Conservation (phyloP, 495 filamentous ascomycete genomes). For the Penicillium desertorum region DNA sequence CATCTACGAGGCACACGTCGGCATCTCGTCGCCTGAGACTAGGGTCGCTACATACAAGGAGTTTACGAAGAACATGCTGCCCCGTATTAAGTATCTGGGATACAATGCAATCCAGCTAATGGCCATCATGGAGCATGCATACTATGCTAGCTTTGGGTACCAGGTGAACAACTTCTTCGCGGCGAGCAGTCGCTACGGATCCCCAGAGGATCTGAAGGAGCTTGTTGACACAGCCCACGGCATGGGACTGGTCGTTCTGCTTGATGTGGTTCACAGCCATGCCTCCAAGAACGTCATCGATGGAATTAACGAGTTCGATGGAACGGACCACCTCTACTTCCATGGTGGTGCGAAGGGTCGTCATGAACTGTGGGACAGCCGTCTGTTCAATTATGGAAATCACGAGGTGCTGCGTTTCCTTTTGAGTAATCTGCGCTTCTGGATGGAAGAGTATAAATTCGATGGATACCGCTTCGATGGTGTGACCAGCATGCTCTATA, state of each 20-base stretch:
- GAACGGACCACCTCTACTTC: constrained; percentile 93
- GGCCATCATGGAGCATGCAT: constrained; percentile 99
- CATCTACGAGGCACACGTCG: constrained; percentile 97
- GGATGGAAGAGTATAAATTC: constrained; percentile 98
- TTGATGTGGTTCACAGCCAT: constrained; percentile 97
- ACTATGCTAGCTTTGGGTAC: constrained; percentile 98
- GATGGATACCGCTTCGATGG: constrained; percentile 98
- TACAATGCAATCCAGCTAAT: constrained; percentile 99
- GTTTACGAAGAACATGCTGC: constrained; percentile 89
- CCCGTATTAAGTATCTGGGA: constrained; percentile 83
- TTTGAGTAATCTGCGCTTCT: constrained; percentile 92
- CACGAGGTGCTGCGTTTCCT: constrained; percentile 95
- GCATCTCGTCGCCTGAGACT: constrained; percentile 90
- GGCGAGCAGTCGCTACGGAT: constrained; percentile 91
- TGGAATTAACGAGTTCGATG: constrained; percentile 92
- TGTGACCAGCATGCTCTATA: constrained; percentile 96
- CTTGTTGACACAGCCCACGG: constrained; percentile 92
- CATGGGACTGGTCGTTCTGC: constrained; percentile 84
- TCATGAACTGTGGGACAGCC: constrained; percentile 93
- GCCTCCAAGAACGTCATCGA: constrained; percentile 96
- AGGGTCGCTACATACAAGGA: constrained; percentile 92
- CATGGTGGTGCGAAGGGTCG: constrained; percentile 78
- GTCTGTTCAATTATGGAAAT: constrained; percentile 93
- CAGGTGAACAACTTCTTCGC: constrained; percentile 99
- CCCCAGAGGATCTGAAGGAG: constrained; percentile 94